A percentile compares a stretch with the other conserved stretches of the same genome.
phyloP scores from a whole-genome alignment of 164 flowering plant species.

The Saururus chinensis region DNA sequence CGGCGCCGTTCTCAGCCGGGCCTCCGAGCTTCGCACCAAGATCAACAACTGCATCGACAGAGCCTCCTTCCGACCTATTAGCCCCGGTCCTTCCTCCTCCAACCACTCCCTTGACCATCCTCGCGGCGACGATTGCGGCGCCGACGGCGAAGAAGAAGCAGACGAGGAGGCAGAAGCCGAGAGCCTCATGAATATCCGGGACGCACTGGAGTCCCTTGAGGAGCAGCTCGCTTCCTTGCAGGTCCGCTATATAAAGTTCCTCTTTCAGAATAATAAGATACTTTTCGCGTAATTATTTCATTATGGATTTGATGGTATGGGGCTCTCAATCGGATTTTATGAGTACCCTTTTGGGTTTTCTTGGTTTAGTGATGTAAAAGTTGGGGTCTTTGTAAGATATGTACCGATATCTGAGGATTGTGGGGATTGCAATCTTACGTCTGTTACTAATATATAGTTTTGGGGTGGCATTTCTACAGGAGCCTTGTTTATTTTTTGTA shows the following conservation, averaged over 20 bases:
- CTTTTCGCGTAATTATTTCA: background rate
- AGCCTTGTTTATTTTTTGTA: background rate
- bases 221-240: constrained; percentile 67
- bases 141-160: constrained; percentile 11
- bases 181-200: constrained; percentile 53
- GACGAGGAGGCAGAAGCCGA: constrained; percentile 30
- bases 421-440: background rate
- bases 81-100: too few relatives aligned
- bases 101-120: too few relatives aligned
- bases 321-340: too few relatives aligned
- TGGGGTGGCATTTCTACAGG: background rate
- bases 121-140: too few relatives aligned
- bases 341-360: background rate
- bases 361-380: background rate
- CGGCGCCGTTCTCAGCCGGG: constrained; percentile 51
- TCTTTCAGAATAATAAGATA: background rate
- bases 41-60: constrained; percentile 51
- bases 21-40: constrained; percentile 64
- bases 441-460: too few relatives aligned
- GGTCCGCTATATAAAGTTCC: constrained; percentile 21
- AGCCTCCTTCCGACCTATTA: constrained; percentile 7
- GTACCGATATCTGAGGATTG: background rate
- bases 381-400: background rate
- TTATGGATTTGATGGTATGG: background rate
- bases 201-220: constrained; percentile 79